phyloP scores from a whole-genome alignment of 2,329 filamentous ascomycete genomes.

The Pseudohalonectria lignicola region DNA sequence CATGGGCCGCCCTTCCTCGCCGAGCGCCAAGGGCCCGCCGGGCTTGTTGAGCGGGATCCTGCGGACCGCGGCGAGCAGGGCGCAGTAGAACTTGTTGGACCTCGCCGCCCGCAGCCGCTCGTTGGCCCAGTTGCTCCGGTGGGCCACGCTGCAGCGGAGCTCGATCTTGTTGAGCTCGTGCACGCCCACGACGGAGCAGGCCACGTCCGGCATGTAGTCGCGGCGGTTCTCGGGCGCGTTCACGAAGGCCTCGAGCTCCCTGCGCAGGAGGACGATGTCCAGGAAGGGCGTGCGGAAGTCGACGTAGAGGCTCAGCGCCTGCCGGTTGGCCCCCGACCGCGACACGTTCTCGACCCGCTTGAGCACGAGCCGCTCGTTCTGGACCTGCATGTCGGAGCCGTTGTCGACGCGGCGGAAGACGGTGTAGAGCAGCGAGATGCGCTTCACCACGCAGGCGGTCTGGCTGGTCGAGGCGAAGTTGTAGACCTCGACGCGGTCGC shows the following conservation, averaged over 20 bases:
- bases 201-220: constrained; percentile 52
- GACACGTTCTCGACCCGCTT: constrained; percentile 63
- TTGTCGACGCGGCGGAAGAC: constrained; percentile 20
- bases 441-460: constrained; percentile 13
- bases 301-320: constrained; percentile 53
- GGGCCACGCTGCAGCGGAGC: constrained; percentile 47
- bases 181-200: constrained; percentile 53
- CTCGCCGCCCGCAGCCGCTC: constrained; percentile 58
- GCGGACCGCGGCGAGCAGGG: constrained; percentile 55
- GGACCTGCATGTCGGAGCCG: constrained; percentile 16
- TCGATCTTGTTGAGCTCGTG: constrained; percentile 18
- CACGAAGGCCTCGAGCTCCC: constrained; percentile 54
- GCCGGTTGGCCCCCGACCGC: constrained; percentile 55
- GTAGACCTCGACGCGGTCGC: constrained; percentile 58
- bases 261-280: constrained; percentile 53
- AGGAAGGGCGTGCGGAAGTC: constrained; percentile 61
- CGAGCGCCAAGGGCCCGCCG: background rate
- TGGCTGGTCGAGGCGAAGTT: constrained; percentile 8
- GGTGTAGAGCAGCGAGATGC: constrained; percentile 21
- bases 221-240: constrained; percentile 47
- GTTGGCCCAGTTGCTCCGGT: constrained; percentile 67
- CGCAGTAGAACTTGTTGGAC: constrained; percentile 65
- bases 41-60: constrained; percentile 44
- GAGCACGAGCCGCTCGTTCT: constrained; percentile 57
- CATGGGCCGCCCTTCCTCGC: constrained; percentile 1